Evolutionary conservation across 257 asterid species (phyloP), one percentile per base, ranked within the genome.

Genomic region (Mentha longifolia): DNA sequence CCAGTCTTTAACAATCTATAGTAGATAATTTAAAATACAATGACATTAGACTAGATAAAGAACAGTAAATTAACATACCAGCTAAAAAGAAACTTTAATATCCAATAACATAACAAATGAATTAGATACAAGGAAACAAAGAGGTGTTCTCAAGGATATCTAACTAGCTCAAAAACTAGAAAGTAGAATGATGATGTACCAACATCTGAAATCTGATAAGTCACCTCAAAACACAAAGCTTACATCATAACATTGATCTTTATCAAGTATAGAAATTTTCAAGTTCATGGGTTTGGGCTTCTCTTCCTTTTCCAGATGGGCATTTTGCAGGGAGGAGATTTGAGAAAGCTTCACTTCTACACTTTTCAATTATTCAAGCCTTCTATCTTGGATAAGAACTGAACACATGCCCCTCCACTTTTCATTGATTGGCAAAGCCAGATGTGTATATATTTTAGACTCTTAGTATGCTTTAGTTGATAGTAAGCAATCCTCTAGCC

Each of bases 1-100:
- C 92, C 93, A 89, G 45, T 83, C 85, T 72, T 78, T 87, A 65
- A 83, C 92, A 77, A 80, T 82, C 92, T 86, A 66, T 47, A 70
- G 57, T 11, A 66, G 50, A 50, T 20, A 74, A 17, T 33, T 30
- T 52, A 66, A 19, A 64, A 73, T 41, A 50, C 41, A 54, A 56
- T 25, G 19, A 42, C 15, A 59, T 25, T 43, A 45, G 22, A 25
- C 41, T 9, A 42, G 46, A 25, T 11, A 35, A 70, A 11, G 59
- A 12, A 61, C 49, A 61, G 49, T 28, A 5, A 46, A 57, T 15
- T 64, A 41, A 50, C 74, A 39, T 33, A 70, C 55, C 61, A 71
- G 31, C 14, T 57, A 6, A 42, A 52, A 58, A 35, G 39, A 30
- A 64, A 41, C 4, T 59, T 10, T 42, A 45, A 17, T 25, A 64